Conservation (phyloP, 1,284 basidiomycete species). For the Marasmius tenuissimus region DNA sequence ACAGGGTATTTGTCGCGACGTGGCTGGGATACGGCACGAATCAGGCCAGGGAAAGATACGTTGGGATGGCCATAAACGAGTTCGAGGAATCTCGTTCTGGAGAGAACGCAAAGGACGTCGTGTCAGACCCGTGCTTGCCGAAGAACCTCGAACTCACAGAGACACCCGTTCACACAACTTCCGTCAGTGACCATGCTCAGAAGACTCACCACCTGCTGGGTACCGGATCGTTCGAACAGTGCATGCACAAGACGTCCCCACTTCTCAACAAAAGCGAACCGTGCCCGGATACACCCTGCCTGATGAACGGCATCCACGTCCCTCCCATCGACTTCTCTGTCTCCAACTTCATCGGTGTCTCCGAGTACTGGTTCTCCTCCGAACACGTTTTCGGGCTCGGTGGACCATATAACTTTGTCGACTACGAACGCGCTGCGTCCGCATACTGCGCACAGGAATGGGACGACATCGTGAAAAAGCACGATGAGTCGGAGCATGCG, state of each 20-base stretch:
- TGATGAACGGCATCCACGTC: slow-evolving; percentile 97
- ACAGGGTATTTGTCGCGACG: slow-evolving; percentile 96
- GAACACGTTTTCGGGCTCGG: slow-evolving; percentile 95
- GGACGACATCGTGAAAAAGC: slow-evolving; percentile 70
- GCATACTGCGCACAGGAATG: slow-evolving; percentile 85
- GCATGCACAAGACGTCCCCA: slow-evolving; percentile 72
- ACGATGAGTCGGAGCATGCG: slow-evolving; percentile 54
- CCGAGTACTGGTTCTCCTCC: slow-evolving; percentile 99
- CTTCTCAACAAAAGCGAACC: slow-evolving; percentile 86
- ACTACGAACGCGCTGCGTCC: slow-evolving; percentile 92
- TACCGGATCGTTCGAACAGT: slow-evolving; percentile 88
- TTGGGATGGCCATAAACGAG: slow-evolving; percentile 62
- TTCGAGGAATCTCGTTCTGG: slow-evolving; percentile 43
- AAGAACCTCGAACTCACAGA: slow-evolving; percentile 65
- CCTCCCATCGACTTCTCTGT: slow-evolving; percentile 89
- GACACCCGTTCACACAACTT: slow-evolving; percentile 42
- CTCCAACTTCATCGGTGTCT: slow-evolving; percentile 95
- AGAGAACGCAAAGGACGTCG: slow-evolving; percentile 35
- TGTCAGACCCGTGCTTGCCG: slow-evolving; percentile 91
- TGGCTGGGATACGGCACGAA: slow-evolving; percentile 99
- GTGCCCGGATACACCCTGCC: slow-evolving; percentile 84
- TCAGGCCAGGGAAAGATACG: slow-evolving; percentile 90
- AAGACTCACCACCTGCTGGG: slow-evolving; percentile 72
- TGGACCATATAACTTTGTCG: slow-evolving; percentile 93
- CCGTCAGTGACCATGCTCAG: slow-evolving; percentile 41